These are phyloP conservation scores for Thermomucor indicae-seudaticae DNA, from an alignment of 371 early-diverging fungal genomes.

Conservation along the genomic window DNA sequence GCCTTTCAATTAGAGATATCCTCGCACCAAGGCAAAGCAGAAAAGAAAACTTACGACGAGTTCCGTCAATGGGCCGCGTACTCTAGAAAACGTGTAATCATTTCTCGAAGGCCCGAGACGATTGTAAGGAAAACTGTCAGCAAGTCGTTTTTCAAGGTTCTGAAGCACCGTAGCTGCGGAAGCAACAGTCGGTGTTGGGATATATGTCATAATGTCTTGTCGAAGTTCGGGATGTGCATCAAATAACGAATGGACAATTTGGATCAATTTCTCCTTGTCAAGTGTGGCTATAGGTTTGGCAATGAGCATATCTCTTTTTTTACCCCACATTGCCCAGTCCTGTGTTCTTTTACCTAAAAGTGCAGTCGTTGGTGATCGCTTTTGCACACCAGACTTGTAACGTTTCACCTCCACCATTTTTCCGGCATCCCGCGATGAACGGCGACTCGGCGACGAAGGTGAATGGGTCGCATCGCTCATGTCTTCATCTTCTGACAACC, in stretches of 20 bases:
- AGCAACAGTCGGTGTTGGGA: constrained; percentile 85
- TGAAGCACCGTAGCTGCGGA: constrained; percentile 68
- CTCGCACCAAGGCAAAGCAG: not conserved
- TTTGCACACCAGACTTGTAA: constrained; percentile 21
- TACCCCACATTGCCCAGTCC: too few species aligned
- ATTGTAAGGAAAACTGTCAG: constrained; percentile 80
- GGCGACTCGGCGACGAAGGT: constrained; percentile 7
- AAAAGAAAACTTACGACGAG: constrained; percentile 47
- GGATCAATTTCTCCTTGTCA: constrained; percentile 70
- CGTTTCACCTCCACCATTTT: constrained; percentile 16
- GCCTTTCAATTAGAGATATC: constrained; percentile 6
- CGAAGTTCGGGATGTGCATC: constrained; percentile 69
- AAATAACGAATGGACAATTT: constrained; percentile 68
- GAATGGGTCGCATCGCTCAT: constrained; percentile 27
- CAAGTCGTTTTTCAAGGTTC: constrained; percentile 67
- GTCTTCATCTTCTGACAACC: constrained; percentile 47
- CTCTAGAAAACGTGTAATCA: constrained; percentile 88
- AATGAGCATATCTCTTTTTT: not conserved
- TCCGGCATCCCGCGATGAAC: not conserved
- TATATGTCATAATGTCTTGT: constrained; percentile 64
- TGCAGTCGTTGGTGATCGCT: constrained; percentile 21
- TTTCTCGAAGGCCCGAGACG: constrained; percentile 75
- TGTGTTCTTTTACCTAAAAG: constrained; percentile 39
- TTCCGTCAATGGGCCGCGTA: constrained; percentile 71
- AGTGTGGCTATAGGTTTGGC: constrained; percentile 47